These are phyloP conservation scores for Mucor piriformis DNA, from an alignment of 371 early-diverging fungal genomes.

Conservation along the genomic window DNA sequence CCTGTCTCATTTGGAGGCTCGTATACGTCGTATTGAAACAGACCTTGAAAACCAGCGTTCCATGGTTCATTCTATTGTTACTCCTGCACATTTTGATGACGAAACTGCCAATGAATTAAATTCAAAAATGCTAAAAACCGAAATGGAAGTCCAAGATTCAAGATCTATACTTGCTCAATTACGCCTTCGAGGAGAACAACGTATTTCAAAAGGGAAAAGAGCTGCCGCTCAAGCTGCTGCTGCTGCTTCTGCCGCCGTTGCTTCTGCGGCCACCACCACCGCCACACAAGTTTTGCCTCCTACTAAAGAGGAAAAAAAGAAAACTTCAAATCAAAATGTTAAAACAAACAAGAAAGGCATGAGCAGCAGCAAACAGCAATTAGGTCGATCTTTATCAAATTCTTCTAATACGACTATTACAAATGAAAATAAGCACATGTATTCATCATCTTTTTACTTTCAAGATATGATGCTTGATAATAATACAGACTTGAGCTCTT, in stretches of 20 bases:
- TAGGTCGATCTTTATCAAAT: neutral
- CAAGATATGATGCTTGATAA: constrained; percentile 22
- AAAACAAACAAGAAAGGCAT: neutral
- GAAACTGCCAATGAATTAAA: constrained; percentile 5
- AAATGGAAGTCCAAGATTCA: constrained; percentile 50
- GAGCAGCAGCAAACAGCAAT: neutral
- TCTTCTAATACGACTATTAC: neutral
- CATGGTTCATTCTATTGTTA: constrained; percentile 31
- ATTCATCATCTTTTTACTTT: constrained; percentile 15
- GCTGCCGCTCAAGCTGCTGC: constrained; percentile 25
- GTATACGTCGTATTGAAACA: constrained; percentile 44
- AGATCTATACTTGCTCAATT: constrained; percentile 49
- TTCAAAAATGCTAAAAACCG: constrained; percentile 36
- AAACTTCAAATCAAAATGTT: neutral
- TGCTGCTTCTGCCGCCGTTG: neutral
- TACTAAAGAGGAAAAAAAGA: neutral
- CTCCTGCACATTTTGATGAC: neutral
- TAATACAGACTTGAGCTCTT: constrained; percentile 1
- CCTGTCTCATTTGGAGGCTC: constrained; percentile 42
- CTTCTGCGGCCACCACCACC: neutral
- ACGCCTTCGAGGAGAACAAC: constrained; percentile 46
- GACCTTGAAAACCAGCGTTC: constrained; percentile 42
- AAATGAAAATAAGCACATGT: neutral
- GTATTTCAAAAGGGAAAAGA: constrained; percentile 39
- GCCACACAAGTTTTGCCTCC: constrained; percentile 2